Percentiles rank a stretch among this genome's conserved stretches.
These are phyloP conservation scores for Antrodiella citrinella DNA, from an alignment of 768 basidiomycete genomes.

Conservation along the genomic window DNA sequence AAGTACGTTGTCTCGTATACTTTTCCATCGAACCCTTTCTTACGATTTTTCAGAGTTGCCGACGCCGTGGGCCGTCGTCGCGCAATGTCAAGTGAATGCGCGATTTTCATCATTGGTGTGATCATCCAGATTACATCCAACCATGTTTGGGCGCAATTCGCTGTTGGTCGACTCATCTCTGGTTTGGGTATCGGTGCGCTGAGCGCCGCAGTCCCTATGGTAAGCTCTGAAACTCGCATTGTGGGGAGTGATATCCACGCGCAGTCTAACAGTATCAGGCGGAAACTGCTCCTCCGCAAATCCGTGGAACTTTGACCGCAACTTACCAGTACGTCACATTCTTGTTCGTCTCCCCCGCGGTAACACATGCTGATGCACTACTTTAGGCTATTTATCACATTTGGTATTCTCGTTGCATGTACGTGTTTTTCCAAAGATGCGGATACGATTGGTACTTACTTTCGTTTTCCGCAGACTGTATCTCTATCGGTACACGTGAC, in stretches of 20 bases:
- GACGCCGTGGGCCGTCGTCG: slow-evolving; percentile 58
- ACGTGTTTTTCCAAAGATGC: slow-evolving; percentile 18
- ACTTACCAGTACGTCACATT: slow-evolving; percentile 20
- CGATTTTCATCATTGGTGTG: slow-evolving; percentile 51
- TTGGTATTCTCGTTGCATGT: slow-evolving; percentile 64
- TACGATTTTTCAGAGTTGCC: slow-evolving; percentile 34
- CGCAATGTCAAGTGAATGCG: slow-evolving; percentile 58
- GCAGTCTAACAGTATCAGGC: slow-evolving; percentile 45
- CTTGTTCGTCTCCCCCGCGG: background rate
- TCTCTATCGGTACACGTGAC: slow-evolving; percentile 58
- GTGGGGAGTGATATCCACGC: slow-evolving; percentile 19
- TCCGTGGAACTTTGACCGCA: slow-evolving; percentile 57
- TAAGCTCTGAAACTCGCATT: slow-evolving; percentile 6
- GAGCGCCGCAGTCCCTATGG: slow-evolving; percentile 57
- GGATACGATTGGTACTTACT: background rate
- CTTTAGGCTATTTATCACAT: slow-evolving; percentile 47
- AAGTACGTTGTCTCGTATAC: slow-evolving; percentile 53
- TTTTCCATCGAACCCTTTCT: background rate
- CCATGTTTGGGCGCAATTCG: slow-evolving; percentile 56
- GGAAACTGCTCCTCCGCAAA: slow-evolving; percentile 63
- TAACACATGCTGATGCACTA: slow-evolving; percentile 27
- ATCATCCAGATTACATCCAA: slow-evolving; percentile 47
- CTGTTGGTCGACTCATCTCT: slow-evolving; percentile 55
- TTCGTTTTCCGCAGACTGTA: slow-evolving; percentile 35
- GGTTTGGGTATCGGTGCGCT: slow-evolving; percentile 65